Percentiles rank a stretch among this genome's conserved stretches.
phyloP scores from a whole-genome alignment of 2,329 filamentous ascomycete genomes.

The Sporothrix protearum region DNA sequence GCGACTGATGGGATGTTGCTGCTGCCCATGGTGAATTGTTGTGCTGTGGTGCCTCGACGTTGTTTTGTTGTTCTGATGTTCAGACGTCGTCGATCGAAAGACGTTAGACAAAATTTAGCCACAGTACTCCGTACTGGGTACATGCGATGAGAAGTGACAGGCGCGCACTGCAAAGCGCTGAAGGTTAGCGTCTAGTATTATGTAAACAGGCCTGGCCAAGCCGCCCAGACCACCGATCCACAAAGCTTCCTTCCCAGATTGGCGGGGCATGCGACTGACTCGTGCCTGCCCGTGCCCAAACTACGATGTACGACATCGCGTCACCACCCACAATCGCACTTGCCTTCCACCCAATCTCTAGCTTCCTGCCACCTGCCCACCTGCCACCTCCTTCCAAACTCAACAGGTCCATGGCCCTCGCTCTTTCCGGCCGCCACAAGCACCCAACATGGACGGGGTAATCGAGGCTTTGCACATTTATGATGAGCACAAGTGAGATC shows the following conservation, averaged over 20 bases:
- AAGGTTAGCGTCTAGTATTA: background rate
- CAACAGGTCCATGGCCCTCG: background rate
- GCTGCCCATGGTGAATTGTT: conserved; percentile 40
- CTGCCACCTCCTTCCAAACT: background rate
- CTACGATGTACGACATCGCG: conserved; percentile 9
- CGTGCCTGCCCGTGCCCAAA: conserved; percentile 12
- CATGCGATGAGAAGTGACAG: background rate
- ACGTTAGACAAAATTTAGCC: background rate
- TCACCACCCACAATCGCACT: conserved; percentile 2
- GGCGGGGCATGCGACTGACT: conserved; percentile 5
- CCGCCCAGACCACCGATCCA: background rate
- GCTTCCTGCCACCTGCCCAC: background rate
- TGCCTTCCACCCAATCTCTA: background rate
- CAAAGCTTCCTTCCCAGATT: background rate
- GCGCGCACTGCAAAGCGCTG: background rate
- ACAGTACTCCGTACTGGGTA: no score
- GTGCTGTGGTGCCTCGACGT: background rate
- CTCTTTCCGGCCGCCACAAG: background rate
- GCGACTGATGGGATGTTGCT: conserved; percentile 51
- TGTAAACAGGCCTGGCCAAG: background rate
- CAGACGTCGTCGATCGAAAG: background rate
- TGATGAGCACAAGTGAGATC: conserved; percentile 81
- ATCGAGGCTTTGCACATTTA: conserved; percentile 96
- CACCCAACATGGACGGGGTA: conserved; percentile 66
- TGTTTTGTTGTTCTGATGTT: background rate